A percentile compares a stretch with the other conserved stretches of the same genome.
Evolutionary conservation across 331 rosid genomes (phyloP).

Genomic region (Prunus yedoensis): DNA sequence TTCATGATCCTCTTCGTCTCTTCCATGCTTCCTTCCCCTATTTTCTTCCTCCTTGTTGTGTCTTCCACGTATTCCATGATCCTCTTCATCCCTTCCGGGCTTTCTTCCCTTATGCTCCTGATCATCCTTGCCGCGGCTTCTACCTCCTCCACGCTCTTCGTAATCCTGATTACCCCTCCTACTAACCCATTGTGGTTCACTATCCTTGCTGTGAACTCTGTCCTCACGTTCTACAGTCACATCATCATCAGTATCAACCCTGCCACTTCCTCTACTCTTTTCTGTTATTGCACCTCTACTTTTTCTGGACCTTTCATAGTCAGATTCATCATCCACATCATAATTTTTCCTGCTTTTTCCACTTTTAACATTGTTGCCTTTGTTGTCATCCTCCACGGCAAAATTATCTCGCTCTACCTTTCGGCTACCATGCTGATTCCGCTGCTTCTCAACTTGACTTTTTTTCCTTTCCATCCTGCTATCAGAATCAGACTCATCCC

Average conservation of each 20-base stretch:
- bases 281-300: constrained; percentile 13
- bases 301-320: constrained; percentile 20
- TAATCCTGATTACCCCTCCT: constrained; percentile 28
- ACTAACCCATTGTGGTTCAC: constrained; percentile 28
- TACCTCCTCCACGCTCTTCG: constrained; percentile 31
- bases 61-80: constrained; percentile 14
- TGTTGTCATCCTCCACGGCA: constrained; percentile 16
- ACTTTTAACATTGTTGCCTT: constrained; percentile 9
- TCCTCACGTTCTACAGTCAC: constrained; percentile 32
- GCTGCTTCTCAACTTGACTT: constrained; percentile 20
- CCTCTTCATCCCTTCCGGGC: constrained; percentile 21
- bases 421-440: constrained; percentile 16
- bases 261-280: constrained; percentile 26
- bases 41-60: constrained; percentile 26
- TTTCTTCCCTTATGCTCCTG: constrained; percentile 26
- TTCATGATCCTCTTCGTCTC: constrained; percentile 27
- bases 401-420: constrained; percentile 19
- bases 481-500: constrained; percentile 51
- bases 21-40: constrained; percentile 30
- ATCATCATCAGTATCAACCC: constrained; percentile 22
- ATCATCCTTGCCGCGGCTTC: constrained; percentile 17
- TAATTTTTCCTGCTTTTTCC: constrained; percentile 6
- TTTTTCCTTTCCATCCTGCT: constrained; percentile 37
- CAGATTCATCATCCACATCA: constrained; percentile 24
- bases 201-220: constrained; percentile 33